These are phyloP conservation scores for Skeletonema marinoi DNA, from an alignment of 108 stramenopile genomes.

Conservation along the genomic window DNA sequence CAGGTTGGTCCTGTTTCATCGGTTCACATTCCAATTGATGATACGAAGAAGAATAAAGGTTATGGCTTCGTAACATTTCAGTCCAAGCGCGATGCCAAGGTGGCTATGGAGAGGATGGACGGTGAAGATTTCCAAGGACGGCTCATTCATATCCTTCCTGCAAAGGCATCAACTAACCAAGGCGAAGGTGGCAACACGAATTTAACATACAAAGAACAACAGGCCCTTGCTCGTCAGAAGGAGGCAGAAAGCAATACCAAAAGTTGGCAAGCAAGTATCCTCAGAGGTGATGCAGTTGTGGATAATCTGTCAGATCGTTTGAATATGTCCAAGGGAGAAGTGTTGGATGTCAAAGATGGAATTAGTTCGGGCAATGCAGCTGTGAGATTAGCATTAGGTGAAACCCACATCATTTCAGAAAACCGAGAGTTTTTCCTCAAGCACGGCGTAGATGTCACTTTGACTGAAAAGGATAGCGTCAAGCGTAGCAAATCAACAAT, in stretches of 20 bases:
- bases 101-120: conserved; percentile 69
- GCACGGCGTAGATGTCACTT: conserved; percentile 91
- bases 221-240: conserved; percentile 87
- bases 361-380: conserved; percentile 87
- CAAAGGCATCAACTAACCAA: conserved; percentile 57
- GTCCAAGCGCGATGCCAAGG: conserved; percentile 53
- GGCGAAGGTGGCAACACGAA: conserved; percentile 16
- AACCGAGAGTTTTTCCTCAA: conserved; percentile 88
- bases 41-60: conserved; percentile 88
- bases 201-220: conserved; percentile 86
- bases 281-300: conserved; percentile 95
- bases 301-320: conserved; percentile 90
- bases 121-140: conserved; percentile 88
- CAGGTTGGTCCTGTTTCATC: conserved; percentile 73
- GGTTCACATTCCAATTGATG: conserved; percentile 95
- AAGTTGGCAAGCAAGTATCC: conserved; percentile 94
- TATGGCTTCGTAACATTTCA: conserved; percentile 93
- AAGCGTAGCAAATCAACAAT: conserved; percentile 86
- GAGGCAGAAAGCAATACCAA: conserved; percentile 62
- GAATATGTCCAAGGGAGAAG: conserved; percentile 87
- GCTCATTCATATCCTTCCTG: conserved; percentile 84
- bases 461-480: conserved; percentile 53
- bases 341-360: conserved; percentile 92
- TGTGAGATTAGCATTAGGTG: conserved; percentile 93
- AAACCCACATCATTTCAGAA: conserved; percentile 94